Conservation (phyloP, 2,329 filamentous ascomycete genomes). For the Clonostachys sp. region DNA sequence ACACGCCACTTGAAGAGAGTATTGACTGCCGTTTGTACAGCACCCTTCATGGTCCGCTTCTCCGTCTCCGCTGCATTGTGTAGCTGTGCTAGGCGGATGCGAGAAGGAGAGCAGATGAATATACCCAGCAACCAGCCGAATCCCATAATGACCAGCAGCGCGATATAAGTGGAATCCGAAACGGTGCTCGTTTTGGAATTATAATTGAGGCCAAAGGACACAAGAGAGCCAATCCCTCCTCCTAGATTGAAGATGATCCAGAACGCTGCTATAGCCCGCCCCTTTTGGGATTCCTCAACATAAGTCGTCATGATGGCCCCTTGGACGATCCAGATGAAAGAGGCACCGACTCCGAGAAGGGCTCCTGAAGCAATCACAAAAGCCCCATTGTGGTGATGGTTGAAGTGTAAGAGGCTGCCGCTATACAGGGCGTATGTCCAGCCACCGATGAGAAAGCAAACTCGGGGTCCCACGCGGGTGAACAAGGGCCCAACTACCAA, state of each 20-base stretch:
- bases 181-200: conserved; percentile 32
- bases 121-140: conserved; percentile 40
- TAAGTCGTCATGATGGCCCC: conserved; percentile 44
- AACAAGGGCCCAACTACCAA: conserved; percentile 38
- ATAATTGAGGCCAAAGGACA: conserved; percentile 37
- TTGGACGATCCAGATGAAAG: conserved; percentile 40
- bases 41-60: conserved; percentile 27
- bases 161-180: conserved; percentile 43
- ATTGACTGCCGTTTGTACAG: conserved; percentile 26
- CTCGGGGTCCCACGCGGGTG: conserved; percentile 31
- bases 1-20: conserved; percentile 38
- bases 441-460: conserved; percentile 35
- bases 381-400: conserved; percentile 27
- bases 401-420: conserved; percentile 36
- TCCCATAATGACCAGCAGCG: conserved; percentile 41
- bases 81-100: conserved; percentile 30
- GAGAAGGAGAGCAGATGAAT: conserved; percentile 41
- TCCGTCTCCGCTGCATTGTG: conserved; percentile 27
- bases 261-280: conserved; percentile 33
- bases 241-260: conserved; percentile 42
- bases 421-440: conserved; percentile 40
- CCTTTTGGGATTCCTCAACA: conserved; percentile 32
- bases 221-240: conserved; percentile 35
- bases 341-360: conserved; percentile 37
- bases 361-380: conserved; percentile 39